These are phyloP conservation scores for Strobilomyces dryophilus DNA, from an alignment of 768 basidiomycete species.

Conservation along the genomic window DNA sequence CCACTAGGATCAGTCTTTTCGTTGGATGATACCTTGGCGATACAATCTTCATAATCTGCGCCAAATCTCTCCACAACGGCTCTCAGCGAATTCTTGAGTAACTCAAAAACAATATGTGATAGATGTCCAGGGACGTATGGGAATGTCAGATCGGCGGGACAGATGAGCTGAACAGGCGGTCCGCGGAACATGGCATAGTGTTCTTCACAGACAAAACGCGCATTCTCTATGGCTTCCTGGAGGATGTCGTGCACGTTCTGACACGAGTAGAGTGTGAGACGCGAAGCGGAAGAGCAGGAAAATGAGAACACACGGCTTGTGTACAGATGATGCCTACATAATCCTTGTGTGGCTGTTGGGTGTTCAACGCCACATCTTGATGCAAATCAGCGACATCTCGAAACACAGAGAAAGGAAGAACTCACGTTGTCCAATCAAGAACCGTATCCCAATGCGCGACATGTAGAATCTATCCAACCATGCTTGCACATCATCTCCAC, in stretches of 20 bases:
- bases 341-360: slow-evolving; percentile 80
- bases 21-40: slow-evolving; percentile 4
- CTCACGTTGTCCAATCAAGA: slow-evolving; percentile 94
- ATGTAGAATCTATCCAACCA: slow-evolving; percentile 98
- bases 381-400: neutral
- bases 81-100: slow-evolving; percentile 95
- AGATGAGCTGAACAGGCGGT: slow-evolving; percentile 94
- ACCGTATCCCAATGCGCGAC: slow-evolving; percentile 92
- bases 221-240: slow-evolving; percentile 98
- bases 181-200: slow-evolving; percentile 95
- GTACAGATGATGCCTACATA: slow-evolving; percentile 99
- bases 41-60: slow-evolving; percentile 61
- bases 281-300: neutral
- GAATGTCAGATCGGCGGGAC: slow-evolving; percentile 81
- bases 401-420: slow-evolving; percentile 3
- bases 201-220: slow-evolving; percentile 91
- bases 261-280: neutral
- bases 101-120: slow-evolving; percentile 94
- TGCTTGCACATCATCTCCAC: slow-evolving; percentile 85
- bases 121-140: slow-evolving; percentile 96
- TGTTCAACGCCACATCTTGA: slow-evolving; percentile 93
- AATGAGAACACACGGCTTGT: slow-evolving; percentile 56
- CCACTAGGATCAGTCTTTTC: slow-evolving; percentile 3
- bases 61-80: slow-evolving; percentile 95
- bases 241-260: slow-evolving; percentile 95